phyloP scores from a whole-genome alignment of 2,329 filamentous ascomycete genomes.

The Rachicladosporium sp. region DNA sequence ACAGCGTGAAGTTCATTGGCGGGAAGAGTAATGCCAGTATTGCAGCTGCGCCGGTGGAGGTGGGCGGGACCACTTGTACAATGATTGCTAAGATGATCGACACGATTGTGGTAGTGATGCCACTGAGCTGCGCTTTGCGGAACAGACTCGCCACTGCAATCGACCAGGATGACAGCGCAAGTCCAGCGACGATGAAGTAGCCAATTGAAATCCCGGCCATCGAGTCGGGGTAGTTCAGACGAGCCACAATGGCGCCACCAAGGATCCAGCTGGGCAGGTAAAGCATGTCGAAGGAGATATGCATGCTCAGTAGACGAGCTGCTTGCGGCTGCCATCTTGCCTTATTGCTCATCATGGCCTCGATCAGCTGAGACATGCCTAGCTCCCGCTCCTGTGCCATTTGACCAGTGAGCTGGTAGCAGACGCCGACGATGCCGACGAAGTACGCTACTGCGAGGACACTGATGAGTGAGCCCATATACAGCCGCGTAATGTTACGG shows the following conservation, averaged over 20 bases:
- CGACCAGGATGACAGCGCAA: conserved; percentile 67
- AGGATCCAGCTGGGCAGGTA: conserved; percentile 77
- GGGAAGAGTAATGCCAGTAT: conserved; percentile 67
- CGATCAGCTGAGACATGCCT: conserved; percentile 78
- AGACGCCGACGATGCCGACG: conserved; percentile 65
- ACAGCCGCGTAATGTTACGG: conserved; percentile 52
- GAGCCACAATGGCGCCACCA: conserved; percentile 57
- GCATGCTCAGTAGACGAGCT: conserved; percentile 65
- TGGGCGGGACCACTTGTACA: conserved; percentile 58
- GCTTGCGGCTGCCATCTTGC: conserved; percentile 65
- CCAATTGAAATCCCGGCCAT: conserved; percentile 33
- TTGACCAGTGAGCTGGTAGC: conserved; percentile 77
- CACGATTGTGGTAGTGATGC: conserved; percentile 63
- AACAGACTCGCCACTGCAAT: conserved; percentile 76
- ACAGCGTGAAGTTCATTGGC: conserved; percentile 79
- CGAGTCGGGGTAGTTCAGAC: conserved; percentile 38
- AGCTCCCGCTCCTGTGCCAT: conserved; percentile 76
- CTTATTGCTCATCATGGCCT: conserved; percentile 78
- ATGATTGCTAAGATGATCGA: conserved; percentile 68
- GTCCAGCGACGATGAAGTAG: conserved; percentile 63
- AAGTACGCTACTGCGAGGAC: conserved; percentile 71
- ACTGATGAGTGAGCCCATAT: conserved; percentile 61
- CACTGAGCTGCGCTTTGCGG: conserved; percentile 74
- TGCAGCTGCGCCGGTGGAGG: conserved; percentile 51
- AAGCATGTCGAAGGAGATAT: conserved; percentile 66